Conservation (phyloP, 1,284 basidiomycete species). For the Pseudozyma sp. region DNA sequence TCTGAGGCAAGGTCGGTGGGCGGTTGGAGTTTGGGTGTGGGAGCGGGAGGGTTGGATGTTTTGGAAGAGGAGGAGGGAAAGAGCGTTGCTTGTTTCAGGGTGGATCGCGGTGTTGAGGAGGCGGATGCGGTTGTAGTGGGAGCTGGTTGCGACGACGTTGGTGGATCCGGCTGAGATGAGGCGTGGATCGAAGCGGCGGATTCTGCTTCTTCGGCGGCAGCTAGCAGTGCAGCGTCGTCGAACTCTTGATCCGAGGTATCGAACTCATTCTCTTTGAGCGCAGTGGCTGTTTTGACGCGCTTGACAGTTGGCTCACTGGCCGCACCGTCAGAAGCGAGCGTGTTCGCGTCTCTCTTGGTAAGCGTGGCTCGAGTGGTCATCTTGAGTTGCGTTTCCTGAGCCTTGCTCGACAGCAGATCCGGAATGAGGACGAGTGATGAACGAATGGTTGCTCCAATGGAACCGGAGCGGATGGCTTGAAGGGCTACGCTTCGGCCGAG, state of each 20-base stretch:
- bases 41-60: not conserved
- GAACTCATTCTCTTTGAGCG: conserved; percentile 38
- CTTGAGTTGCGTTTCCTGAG: not conserved
- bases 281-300: conserved; percentile 6
- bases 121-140: not conserved
- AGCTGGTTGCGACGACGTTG: conserved; percentile 4
- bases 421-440: not conserved
- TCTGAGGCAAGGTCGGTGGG: conserved; percentile 29
- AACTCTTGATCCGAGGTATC: conserved; percentile 40
- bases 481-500: not conserved
- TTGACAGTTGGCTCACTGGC: conserved; percentile 4
- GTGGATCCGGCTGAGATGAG: conserved; percentile 14
- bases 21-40: conserved; percentile 14
- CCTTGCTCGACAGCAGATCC: not conserved
- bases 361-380: conserved; percentile 23
- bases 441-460: not conserved
- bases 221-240: conserved; percentile 51
- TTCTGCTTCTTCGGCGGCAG: conserved; percentile 52
- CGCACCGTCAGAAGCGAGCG: conserved; percentile 7
- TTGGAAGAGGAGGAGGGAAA: conserved; percentile 7
- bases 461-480: not conserved
- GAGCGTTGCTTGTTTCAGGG: conserved; percentile 21
- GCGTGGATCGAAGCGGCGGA: conserved; percentile 19
- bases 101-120: conserved; percentile 3
- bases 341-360: conserved; percentile 37